Evolutionary conservation across 202 grass and related monocot genomes (phyloP).

Genomic region (Setaria italica): DNA sequence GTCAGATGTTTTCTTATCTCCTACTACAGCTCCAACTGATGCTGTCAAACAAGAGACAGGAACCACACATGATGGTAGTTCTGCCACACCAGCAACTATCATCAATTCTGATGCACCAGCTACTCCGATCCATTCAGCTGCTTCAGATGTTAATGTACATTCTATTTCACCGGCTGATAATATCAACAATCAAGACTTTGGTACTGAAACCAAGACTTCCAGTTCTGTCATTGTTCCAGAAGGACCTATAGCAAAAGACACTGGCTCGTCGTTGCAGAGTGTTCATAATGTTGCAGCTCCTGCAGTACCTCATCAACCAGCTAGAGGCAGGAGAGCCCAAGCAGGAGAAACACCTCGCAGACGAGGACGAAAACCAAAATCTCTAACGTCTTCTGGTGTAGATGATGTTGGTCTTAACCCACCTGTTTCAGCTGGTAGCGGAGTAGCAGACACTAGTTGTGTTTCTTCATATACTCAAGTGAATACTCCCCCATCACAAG

Average conservation of each 20-base stretch:
- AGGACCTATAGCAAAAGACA: constrained; percentile 52
- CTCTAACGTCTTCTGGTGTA: constrained; percentile 45
- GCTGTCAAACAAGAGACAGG: constrained; percentile 52
- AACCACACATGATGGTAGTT: constrained; percentile 46
- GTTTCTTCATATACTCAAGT: constrained; percentile 53
- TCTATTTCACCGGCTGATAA: constrained; percentile 47
- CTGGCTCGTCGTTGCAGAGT: constrained; percentile 36
- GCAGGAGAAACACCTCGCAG: constrained; percentile 69
- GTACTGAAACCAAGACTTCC: constrained; percentile 45
- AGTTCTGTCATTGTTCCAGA: constrained; percentile 45
- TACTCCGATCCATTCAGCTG: constrained; percentile 48
- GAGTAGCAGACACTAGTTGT: constrained; percentile 42
- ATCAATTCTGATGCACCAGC: constrained; percentile 38
- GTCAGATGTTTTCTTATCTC: constrained; percentile 48
- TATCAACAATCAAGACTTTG: constrained; percentile 41
- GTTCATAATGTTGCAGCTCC: constrained; percentile 39
- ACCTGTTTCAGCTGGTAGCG: constrained; percentile 48
- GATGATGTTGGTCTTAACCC: constrained; percentile 45
- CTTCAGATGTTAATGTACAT: constrained; percentile 43
- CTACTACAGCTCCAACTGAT: constrained; percentile 39
- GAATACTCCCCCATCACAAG: constrained; percentile 44
- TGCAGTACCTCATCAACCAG: constrained; percentile 44
- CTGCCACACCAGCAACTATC: constrained; percentile 42
- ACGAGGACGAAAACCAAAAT: constrained; percentile 72
- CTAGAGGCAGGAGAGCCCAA: constrained; percentile 67